phyloP scores from a whole-genome alignment of 2,329 filamentous ascomycete species.

The Cladosporium sp. region DNA sequence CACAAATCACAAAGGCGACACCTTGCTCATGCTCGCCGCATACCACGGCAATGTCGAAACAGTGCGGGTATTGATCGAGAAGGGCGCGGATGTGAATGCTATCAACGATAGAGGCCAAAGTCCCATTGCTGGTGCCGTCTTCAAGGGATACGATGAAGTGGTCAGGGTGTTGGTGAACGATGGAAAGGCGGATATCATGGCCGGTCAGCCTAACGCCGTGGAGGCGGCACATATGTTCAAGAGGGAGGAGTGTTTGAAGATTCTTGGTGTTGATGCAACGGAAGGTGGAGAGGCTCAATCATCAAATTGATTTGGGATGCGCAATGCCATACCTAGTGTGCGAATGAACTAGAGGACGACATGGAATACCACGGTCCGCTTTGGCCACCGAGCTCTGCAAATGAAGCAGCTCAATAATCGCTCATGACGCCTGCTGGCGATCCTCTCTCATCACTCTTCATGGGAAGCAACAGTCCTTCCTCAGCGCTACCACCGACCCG shows the following conservation, averaged over 20 bases:
- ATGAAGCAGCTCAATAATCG: no score
- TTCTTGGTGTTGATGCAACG: slow-evolving; percentile 32
- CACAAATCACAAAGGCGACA: slow-evolving; percentile 70
- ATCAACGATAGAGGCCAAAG: slow-evolving; percentile 67
- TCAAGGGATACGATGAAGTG: slow-evolving; percentile 65
- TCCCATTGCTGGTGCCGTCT: slow-evolving; percentile 66
- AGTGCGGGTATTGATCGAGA: slow-evolving; percentile 56
- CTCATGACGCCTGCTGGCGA: background rate
- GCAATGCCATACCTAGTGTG: no score
- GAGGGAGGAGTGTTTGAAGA: slow-evolving; percentile 32
- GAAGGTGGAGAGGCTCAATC: background rate
- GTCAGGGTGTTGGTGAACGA: slow-evolving; percentile 50
- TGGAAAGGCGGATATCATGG: slow-evolving; percentile 36
- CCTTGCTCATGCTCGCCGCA: slow-evolving; percentile 68
- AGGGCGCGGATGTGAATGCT: slow-evolving; percentile 63
- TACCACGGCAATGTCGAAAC: slow-evolving; percentile 64
- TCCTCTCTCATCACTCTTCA: slow-evolving; percentile 21
- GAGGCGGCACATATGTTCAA: slow-evolving; percentile 46
- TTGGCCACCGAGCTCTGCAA: no score
- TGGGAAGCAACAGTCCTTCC: slow-evolving; percentile 24
- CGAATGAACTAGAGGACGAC: no score
- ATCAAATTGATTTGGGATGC: background rate
- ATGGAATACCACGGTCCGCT: no score
- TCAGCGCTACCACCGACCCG: slow-evolving; percentile 20
- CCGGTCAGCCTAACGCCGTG: slow-evolving; percentile 44